Base-by-base conservation (phyloP, 306 rosid genomes). In the Ceratonia siliqua region DNA sequence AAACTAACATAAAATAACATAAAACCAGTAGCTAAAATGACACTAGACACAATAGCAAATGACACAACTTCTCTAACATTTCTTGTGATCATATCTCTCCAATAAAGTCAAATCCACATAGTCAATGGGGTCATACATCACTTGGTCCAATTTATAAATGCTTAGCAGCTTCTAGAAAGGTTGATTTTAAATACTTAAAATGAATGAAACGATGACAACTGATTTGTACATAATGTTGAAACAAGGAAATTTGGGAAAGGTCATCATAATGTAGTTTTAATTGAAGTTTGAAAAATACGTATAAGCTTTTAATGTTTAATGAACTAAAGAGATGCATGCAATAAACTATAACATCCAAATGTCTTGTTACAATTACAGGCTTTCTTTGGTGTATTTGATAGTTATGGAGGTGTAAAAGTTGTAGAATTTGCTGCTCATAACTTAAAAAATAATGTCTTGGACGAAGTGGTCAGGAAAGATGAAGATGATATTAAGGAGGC, bases 381-480 rank as follows among this genome's bases (percentile, higher is more conserved):
- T 9, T 78, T 94, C 73, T 94, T 94, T 27, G 99, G 97, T 10
- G 62, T 94, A 65, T 94, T 84, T 79, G 99, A 92, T 79, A 97
- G 99, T n/a, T 97, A 94, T 30, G 97, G 99, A 21, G 99, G 99
- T 67, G 82, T 86, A 0, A 90, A 92, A 69, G 97, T 97, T 35
- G 97, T 97, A 0, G 95, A 92, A 67, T 94, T 82, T 77, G 96
- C 95, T 1, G 91, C 99, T 4, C 79, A 77, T 17, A 88, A 94
- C 83, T 87, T 94, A 56, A 83, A 77, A 48, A 92, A 83, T 85
- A 92, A 90, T 63, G 73, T 94, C 25, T 30, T 90, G 54, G 91
- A 86, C 39, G 93, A 90, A 79, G 81, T 92, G 28, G 74, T 57
- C 28, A 79, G 80, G 49, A 84, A 85, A 13, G 81, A 75, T 3